phyloP scores from a whole-genome alignment of 2,329 filamentous ascomycete genomes.

The Cadophora gregata region DNA sequence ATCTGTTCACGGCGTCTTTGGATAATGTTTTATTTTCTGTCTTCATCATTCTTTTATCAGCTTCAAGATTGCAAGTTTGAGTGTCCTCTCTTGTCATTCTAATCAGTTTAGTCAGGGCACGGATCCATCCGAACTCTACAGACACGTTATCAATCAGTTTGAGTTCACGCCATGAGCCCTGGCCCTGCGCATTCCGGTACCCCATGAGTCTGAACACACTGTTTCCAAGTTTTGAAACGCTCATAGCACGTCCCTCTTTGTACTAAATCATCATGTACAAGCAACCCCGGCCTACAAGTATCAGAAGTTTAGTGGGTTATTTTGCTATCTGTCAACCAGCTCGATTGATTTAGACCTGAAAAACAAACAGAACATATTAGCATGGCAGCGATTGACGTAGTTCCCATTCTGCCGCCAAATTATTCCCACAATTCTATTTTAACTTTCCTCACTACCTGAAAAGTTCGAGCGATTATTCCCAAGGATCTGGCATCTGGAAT shows the following conservation, averaged over 20 bases:
- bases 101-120: not conserved
- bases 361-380: not conserved
- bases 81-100: too few species aligned
- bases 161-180: not conserved
- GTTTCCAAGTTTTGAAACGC: not conserved
- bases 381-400: not conserved
- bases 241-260: not conserved
- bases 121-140: slow-evolving; percentile 4
- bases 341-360: too few species aligned
- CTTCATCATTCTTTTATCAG: too few species aligned
- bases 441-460: not conserved
- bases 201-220: not conserved
- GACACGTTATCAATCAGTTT: slow-evolving; percentile 1
- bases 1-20: too few species aligned
- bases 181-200: not conserved
- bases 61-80: too few species aligned
- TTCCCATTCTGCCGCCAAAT: not conserved
- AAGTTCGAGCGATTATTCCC: not conserved
- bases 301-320: not conserved
- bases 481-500: slow-evolving; percentile 1
- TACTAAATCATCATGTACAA: not conserved
- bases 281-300: not conserved
- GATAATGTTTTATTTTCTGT: too few species aligned
- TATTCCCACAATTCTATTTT: not conserved
- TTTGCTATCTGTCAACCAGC: too few species aligned